Percentiles rank a stretch among this genome's conserved stretches.
Evolutionary conservation across 352 stramenopile species (phyloP).

Genomic region (Elongisporangium prolatum): DNA sequence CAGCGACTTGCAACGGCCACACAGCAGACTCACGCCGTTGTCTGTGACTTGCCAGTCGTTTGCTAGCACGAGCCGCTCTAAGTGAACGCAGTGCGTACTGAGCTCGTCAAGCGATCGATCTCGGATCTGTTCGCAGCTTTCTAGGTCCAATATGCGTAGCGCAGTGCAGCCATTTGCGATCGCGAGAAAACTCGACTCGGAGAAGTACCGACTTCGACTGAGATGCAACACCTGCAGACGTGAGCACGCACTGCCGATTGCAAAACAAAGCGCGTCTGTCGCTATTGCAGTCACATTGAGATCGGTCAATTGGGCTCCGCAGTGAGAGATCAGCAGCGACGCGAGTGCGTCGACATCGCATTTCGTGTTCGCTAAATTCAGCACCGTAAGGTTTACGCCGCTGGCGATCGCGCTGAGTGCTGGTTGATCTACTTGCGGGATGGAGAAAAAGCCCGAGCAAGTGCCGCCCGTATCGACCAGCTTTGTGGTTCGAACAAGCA

Average conservation of each 20-base stretch:
- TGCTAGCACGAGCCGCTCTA: conserved; percentile 54
- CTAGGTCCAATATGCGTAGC: conserved; percentile 49
- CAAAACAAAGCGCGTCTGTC: conserved; percentile 52
- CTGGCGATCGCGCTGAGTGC: conserved; percentile 22
- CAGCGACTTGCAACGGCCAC: conserved; percentile 22
- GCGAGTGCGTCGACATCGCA: conserved; percentile 49
- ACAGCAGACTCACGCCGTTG: conserved; percentile 21
- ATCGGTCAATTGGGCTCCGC: conserved; percentile 30
- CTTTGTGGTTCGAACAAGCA: conserved; percentile 48
- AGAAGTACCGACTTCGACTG: conserved; percentile 75
- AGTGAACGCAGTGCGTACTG: conserved; percentile 19
- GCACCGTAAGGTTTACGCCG: conserved; percentile 22
- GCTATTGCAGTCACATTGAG: conserved; percentile 57
- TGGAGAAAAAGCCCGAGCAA: conserved; percentile 53
- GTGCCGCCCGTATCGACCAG: not conserved
- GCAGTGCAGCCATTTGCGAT: conserved; percentile 27
- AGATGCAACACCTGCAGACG: conserved; percentile 45
- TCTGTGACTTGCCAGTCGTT: conserved; percentile 79
- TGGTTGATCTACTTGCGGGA: conserved; percentile 32
- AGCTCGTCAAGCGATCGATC: conserved; percentile 36
- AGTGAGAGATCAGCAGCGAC: conserved; percentile 4
- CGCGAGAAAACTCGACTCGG: conserved; percentile 38
- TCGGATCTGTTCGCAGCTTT: conserved; percentile 71
- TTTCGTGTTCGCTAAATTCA: conserved; percentile 53
- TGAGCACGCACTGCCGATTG: conserved; percentile 25